Base-by-base conservation (phyloP, 2,329 filamentous ascomycete genomes). In the Alternaria sp. region DNA sequence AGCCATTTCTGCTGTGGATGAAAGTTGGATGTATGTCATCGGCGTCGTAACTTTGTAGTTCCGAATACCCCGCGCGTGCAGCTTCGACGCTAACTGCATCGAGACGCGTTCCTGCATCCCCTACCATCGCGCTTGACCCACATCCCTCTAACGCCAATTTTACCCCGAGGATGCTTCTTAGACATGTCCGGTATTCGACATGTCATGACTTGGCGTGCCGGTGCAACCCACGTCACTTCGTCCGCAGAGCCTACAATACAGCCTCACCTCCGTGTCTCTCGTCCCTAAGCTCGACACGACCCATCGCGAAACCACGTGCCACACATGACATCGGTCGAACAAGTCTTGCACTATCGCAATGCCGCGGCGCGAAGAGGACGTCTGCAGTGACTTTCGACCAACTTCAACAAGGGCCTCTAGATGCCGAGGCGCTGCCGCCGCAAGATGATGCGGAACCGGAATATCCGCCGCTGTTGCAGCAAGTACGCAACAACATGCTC, bases 401-500 rank as follows among this genome's bases (percentile, higher is more conserved):
- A 26, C 78, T 89, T 30, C 85, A 85, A 5, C 87, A 90, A 74
- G 87, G 87, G 5, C 72, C 79, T 5, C 75, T 89, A 41, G 78
- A 82, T 43, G 65, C 80, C 28, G 71, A 78, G 22, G 75, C 82
- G 7, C 71, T 81, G 56, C 69, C 68, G 16, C 75, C 80, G 34
- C 75, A 78, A 51, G 75, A 81, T 43, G 80, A 84, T 55, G 80
- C 84, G 54, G 78, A 80, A 32, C 85, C 85, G 20, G 82, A 83
- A 60, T 97, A 97, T 78, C 94, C 95, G 16, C 91, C 92, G n/a
- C 91, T 98, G 48, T 83, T 98, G 59, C 87, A 93, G 73, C 93
- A 97, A 76, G 94, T 92, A 28, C 87, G 88, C 57, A 92, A 89
- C 67, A 96, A 97, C 80, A 97, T 98, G 90, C 86, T 88, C 68